A percentile compares a stretch with the other conserved stretches of the same genome.
Evolutionary conservation across 2,329 filamentous ascomycete genomes (phyloP).

Genomic region (Thelonectria olida): DNA sequence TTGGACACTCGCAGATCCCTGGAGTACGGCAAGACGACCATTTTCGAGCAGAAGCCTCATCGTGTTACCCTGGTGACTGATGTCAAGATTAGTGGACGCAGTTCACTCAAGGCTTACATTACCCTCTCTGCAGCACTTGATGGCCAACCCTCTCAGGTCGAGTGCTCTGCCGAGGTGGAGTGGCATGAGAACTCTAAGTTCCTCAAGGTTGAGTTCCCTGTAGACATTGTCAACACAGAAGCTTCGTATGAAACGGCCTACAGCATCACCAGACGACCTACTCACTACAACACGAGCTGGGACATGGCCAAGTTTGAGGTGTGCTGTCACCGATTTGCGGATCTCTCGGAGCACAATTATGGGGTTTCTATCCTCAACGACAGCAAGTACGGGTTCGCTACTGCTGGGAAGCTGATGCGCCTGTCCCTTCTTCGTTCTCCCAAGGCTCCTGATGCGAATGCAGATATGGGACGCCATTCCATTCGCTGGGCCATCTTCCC

Average conservation of each 20-base stretch:
- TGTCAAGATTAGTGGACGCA: slow-evolving; percentile 87
- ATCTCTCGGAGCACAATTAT: slow-evolving; percentile 87
- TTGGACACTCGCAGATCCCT: slow-evolving; percentile 86
- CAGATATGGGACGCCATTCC: slow-evolving; percentile 89
- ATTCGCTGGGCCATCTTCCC: slow-evolving; percentile 94
- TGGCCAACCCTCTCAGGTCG: slow-evolving; percentile 70
- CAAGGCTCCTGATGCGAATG: slow-evolving; percentile 92
- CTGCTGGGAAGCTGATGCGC: slow-evolving; percentile 87
- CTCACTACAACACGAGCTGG: slow-evolving; percentile 97
- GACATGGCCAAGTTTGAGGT: slow-evolving; percentile 99
- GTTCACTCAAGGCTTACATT: slow-evolving; percentile 87
- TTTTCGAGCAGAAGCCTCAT: slow-evolving; percentile 77
- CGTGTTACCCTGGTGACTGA: slow-evolving; percentile 84
- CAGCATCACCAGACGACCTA: slow-evolving; percentile 86
- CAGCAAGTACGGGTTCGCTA: slow-evolving; percentile 95
- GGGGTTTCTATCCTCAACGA: slow-evolving; percentile 95
- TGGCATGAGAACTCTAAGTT: slow-evolving; percentile 98
- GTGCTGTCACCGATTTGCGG: slow-evolving; percentile 93
- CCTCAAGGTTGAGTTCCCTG: slow-evolving; percentile 97
- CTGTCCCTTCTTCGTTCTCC: slow-evolving; percentile 85
- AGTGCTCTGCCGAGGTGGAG: slow-evolving; percentile 87
- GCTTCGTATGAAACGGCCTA: slow-evolving; percentile 96
- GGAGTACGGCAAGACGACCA: slow-evolving; percentile 70
- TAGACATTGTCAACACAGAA: slow-evolving; percentile 89
- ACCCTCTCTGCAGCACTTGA: slow-evolving; percentile 76